These are phyloP conservation scores for Arthrinium puccinioides DNA, from an alignment of 2,329 filamentous ascomycete species.

Conservation along the genomic window DNA sequence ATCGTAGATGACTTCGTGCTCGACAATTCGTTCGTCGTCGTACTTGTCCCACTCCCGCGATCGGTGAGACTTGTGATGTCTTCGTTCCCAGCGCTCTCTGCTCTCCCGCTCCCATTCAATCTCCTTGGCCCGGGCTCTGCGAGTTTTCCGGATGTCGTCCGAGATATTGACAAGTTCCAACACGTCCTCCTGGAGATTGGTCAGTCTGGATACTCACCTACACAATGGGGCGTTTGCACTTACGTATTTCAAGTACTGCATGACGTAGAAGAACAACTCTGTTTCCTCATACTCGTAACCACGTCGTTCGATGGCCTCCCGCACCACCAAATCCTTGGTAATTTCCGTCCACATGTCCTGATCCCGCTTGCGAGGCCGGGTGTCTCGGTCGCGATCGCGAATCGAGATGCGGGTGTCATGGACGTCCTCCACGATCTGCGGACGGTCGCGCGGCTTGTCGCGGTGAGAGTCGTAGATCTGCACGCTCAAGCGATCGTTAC, in stretches of 20 bases:
- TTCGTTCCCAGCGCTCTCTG: conserved; percentile 42
- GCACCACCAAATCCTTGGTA: conserved; percentile 81
- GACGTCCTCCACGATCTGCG: conserved; percentile 40
- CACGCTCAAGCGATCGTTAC: conserved; percentile 36
- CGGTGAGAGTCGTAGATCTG: conserved; percentile 33
- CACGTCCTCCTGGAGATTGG: conserved; percentile 66
- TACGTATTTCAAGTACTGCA: conserved; percentile 84
- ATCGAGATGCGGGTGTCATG: conserved; percentile 41
- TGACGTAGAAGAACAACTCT: conserved; percentile 82
- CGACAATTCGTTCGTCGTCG: conserved; percentile 58
- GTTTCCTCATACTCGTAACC: conserved; percentile 91
- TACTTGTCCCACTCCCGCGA: conserved; percentile 28
- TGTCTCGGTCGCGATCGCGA: conserved; percentile 25
- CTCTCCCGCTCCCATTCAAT: conserved; percentile 53
- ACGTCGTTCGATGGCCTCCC: conserved; percentile 76
- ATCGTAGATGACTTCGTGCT: conserved; percentile 63
- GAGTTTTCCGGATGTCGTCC: conserved; percentile 67
- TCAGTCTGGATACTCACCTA: conserved; percentile 21
- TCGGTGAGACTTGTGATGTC: conserved; percentile 26
- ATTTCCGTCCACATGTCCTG: conserved; percentile 92
- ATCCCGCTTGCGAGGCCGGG: conserved; percentile 32
- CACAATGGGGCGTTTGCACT: conserved; percentile 30
- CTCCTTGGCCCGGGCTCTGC: conserved; percentile 44
- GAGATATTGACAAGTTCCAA: conserved; percentile 75
- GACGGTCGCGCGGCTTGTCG: conserved; percentile 26